A percentile compares a stretch with the other conserved stretches of the same genome.
phyloP scores from a whole-genome alignment of 2,329 filamentous ascomycete genomes.

The Metarhizium sp. region DNA sequence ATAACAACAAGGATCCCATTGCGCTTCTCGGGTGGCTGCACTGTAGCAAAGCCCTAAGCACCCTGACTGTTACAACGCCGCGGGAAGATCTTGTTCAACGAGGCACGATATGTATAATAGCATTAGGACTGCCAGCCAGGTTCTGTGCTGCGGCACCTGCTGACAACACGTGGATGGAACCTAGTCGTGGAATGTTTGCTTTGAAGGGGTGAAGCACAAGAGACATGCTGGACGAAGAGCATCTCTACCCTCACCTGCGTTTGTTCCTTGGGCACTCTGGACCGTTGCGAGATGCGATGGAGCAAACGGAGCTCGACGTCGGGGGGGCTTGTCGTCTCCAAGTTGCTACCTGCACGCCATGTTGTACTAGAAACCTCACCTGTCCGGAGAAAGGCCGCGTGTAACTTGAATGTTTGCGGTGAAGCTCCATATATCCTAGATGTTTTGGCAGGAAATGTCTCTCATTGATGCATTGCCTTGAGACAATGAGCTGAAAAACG shows the following conservation, averaged over 20 bases:
- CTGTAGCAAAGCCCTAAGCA: background rate
- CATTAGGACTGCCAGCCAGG: background rate
- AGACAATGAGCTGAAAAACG: background rate
- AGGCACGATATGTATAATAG: background rate
- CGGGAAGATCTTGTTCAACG: background rate
- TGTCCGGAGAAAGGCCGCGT: background rate
- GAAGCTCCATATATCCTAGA: background rate
- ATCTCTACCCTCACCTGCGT: background rate
- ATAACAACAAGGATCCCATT: background rate
- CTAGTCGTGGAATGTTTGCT: background rate
- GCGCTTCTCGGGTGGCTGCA: background rate
- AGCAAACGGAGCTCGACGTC: background rate
- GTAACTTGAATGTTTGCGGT: background rate
- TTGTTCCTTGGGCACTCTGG: background rate
- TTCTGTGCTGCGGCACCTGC: background rate
- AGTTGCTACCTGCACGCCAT: background rate
- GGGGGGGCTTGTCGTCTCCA: background rate
- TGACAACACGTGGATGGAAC: background rate
- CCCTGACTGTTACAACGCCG: background rate
- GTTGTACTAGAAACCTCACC: background rate
- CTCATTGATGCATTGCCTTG: background rate
- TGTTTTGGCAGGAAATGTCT: background rate
- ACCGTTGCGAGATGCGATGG: background rate
- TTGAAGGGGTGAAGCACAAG: background rate
- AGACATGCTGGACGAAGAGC: background rate